These are phyloP conservation scores for Amanita thiersii DNA, from an alignment of 768 basidiomycete species.

Conservation along the genomic window DNA sequence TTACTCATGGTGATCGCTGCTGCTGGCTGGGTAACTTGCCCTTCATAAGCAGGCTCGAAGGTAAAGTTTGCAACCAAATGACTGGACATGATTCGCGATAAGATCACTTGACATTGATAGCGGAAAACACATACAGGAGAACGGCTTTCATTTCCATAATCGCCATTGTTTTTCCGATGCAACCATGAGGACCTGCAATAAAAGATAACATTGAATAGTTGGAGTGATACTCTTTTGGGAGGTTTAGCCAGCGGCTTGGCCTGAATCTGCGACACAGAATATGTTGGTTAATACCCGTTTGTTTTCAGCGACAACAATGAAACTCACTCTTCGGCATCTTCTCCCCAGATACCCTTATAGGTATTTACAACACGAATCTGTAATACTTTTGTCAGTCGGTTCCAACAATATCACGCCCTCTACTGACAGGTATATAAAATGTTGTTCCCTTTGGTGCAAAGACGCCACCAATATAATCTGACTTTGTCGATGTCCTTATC, in stretches of 20 bases:
- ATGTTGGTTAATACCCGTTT: neutral
- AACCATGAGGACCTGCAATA: conserved; percentile 33
- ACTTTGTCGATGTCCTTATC: conserved; percentile 26
- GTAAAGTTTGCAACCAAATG: conserved; percentile 33
- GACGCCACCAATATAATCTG: conserved; percentile 35
- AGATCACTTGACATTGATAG: conserved; percentile 17
- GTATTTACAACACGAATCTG: conserved; percentile 45
- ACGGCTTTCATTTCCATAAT: conserved; percentile 42
- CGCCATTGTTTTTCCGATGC: conserved; percentile 41
- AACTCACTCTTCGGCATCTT: conserved; percentile 39
- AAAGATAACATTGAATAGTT: conserved; percentile 31
- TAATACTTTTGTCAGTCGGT: neutral
- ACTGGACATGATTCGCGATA: conserved; percentile 32
- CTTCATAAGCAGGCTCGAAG: conserved; percentile 32
- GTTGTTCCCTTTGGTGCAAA: conserved; percentile 37
- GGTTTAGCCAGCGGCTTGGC: conserved; percentile 37
- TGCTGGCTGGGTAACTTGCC: conserved; percentile 31
- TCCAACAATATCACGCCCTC: conserved; percentile 14
- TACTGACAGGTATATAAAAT: conserved; percentile 31
- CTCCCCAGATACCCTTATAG: conserved; percentile 41
- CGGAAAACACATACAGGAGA: conserved; percentile 21
- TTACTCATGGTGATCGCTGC: conserved; percentile 42
- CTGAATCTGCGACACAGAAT: conserved; percentile 24
- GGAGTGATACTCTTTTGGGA: conserved; percentile 25
- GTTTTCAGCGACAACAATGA: neutral